Conservation (phyloP, 768 basidiomycete genomes). For the Tricholoma matsutake region DNA sequence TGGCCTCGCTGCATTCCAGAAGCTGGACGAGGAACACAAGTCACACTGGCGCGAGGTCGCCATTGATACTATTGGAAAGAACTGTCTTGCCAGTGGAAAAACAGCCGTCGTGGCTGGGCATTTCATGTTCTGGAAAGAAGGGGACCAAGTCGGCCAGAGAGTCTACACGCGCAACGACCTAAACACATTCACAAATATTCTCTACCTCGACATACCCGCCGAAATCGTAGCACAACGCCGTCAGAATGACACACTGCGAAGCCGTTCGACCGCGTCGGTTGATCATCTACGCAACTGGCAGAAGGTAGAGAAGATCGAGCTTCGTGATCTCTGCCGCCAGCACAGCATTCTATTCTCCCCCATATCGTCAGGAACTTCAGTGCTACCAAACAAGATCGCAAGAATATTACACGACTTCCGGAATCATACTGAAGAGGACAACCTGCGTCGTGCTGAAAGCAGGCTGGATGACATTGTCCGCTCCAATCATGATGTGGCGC, state of each 20-base stretch:
- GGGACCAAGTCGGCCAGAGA: background rate
- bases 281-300: slow-evolving; percentile 1
- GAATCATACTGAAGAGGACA: background rate
- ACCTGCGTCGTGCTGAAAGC: background rate
- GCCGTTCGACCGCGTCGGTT: background rate
- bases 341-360: slow-evolving; percentile 1
- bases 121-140: slow-evolving; percentile 1
- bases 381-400: background rate
- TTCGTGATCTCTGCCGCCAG: slow-evolving; percentile 2
- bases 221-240: background rate
- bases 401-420: background rate
- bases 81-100: background rate
- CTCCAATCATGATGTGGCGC: background rate
- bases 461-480: slow-evolving; percentile 1
- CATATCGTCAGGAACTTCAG: background rate
- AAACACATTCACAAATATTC: slow-evolving; percentile 1
- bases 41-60: slow-evolving; percentile 1
- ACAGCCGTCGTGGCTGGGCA: background rate
- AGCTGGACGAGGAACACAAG: slow-evolving; percentile 1
- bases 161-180: background rate
- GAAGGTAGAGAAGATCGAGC: background rate
- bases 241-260: background rate
- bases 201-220: background rate
- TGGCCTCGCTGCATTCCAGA: background rate
- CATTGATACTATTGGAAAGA: background rate